Evolutionary conservation across 768 basidiomycete species (phyloP).

Genomic region (Termitomyces sp.): DNA sequence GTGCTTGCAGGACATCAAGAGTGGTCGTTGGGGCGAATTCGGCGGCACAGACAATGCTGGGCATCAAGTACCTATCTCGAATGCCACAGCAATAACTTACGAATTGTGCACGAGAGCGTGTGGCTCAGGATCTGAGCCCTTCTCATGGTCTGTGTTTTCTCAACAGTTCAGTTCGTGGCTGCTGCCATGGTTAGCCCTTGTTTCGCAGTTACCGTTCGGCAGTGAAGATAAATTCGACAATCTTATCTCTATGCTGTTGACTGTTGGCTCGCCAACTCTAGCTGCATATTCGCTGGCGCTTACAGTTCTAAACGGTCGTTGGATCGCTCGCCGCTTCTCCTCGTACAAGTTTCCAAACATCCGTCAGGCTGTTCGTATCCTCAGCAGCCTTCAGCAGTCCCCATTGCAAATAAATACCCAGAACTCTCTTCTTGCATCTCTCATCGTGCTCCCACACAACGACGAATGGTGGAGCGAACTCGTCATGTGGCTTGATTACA

Average conservation of each 20-base stretch:
- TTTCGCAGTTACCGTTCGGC: conserved; percentile 50
- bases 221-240: conserved; percentile 36
- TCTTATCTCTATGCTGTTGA: conserved; percentile 36
- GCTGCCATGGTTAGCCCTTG: conserved; percentile 44
- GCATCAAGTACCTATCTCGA: conserved; percentile 15
- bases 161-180: conserved; percentile 43
- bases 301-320: conserved; percentile 40
- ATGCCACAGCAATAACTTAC: conserved; percentile 27
- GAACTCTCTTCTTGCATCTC: conserved; percentile 30
- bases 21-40: conserved; percentile 8
- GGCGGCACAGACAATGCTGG: conserved; percentile 27
- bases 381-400: conserved; percentile 40
- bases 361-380: conserved; percentile 25
- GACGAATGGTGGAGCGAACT: conserved; percentile 39
- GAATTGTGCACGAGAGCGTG: conserved; percentile 25
- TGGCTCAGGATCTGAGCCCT: conserved; percentile 21
- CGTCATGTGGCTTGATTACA: conserved; percentile 27
- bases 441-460: conserved; percentile 39
- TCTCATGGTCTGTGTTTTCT: conserved; percentile 30
- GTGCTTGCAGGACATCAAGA: conserved; percentile 18
- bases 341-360: conserved; percentile 26
- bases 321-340: conserved; percentile 32
- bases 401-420: conserved; percentile 29
- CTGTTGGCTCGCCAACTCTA: conserved; percentile 41
- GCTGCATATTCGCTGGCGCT: conserved; percentile 42